A percentile compares a stretch with the other conserved stretches of the same genome.
These are phyloP conservation scores for Hirschfeldia incana DNA, from an alignment of 345 rosid species.

Conservation along the genomic window DNA sequence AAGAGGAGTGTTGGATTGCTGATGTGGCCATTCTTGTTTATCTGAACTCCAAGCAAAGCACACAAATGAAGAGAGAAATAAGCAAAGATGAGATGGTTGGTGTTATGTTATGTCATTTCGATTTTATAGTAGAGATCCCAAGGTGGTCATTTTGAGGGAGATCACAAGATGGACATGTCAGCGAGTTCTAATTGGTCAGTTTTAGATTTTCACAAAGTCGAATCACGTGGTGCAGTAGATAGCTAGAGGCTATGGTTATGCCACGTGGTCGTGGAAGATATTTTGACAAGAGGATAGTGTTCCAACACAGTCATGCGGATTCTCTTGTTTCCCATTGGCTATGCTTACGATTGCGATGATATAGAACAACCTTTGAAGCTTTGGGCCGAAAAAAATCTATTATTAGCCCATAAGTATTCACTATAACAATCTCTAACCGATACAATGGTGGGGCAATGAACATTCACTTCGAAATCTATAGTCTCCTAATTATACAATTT, in stretches of 20 bases:
- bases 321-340: neutral
- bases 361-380: neutral
- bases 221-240: slow-evolving; percentile 8
- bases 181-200: slow-evolving; percentile 20
- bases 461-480: neutral
- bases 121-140: slow-evolving; percentile 10
- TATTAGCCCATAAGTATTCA: neutral
- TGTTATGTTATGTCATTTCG: neutral
- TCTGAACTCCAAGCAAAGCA: neutral
- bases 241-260: neutral
- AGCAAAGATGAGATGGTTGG: neutral
- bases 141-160: neutral
- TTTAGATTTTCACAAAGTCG: slow-evolving; percentile 17
- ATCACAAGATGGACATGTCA: neutral
- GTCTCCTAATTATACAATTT: neutral
- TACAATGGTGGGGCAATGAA: slow-evolving; percentile 2
- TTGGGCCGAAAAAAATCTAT: neutral
- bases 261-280: slow-evolving; percentile 12
- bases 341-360: slow-evolving; percentile 7
- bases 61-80: neutral
- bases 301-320: neutral
- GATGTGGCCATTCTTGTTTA: slow-evolving; percentile 66
- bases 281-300: slow-evolving; percentile 17
- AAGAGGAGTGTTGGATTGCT: slow-evolving; percentile 75
- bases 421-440: neutral